Evolutionary conservation across 176 grass and related monocot species (phyloP).

Genomic region (Aegilops longissima): DNA sequence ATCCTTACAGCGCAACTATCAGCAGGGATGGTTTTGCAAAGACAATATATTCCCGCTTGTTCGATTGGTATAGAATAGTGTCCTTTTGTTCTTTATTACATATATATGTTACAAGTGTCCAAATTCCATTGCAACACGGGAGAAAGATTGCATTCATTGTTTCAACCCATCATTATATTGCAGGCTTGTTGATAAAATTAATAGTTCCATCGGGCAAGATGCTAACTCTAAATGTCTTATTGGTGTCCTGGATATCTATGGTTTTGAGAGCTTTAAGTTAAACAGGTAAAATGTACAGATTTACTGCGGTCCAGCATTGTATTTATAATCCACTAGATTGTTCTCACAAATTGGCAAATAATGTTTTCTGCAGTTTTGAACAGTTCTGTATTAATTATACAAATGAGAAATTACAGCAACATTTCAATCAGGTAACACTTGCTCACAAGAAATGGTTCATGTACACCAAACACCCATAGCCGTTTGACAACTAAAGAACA

Average conservation of each 20-base stretch:
- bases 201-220: conserved; percentile 96
- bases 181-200: conserved; percentile 99
- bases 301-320: conserved; percentile 5
- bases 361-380: conserved; percentile 71
- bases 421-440: conserved; percentile 94
- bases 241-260: conserved; percentile 98
- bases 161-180: conserved; percentile 20
- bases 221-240: conserved; percentile 87
- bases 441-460: conserved; percentile 33
- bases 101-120: conserved; percentile 3
- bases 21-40: conserved; percentile 99
- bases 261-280: conserved; percentile 98
- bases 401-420: conserved; percentile 98
- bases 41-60: conserved; percentile 96
- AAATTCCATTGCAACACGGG: conserved; percentile 2
- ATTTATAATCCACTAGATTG: neutral
- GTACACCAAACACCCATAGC: conserved; percentile 8
- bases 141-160: neutral
- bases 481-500: conserved; percentile 26
- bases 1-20: conserved; percentile 85
- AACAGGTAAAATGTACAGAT: conserved; percentile 58
- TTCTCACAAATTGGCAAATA: conserved; percentile 20
- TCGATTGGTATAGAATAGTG: conserved; percentile 82
- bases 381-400: conserved; percentile 99
- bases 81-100: conserved; percentile 34